Evolutionary conservation across 1,284 basidiomycete genomes (phyloP).

Genomic region (Amylostereum areolatum): DNA sequence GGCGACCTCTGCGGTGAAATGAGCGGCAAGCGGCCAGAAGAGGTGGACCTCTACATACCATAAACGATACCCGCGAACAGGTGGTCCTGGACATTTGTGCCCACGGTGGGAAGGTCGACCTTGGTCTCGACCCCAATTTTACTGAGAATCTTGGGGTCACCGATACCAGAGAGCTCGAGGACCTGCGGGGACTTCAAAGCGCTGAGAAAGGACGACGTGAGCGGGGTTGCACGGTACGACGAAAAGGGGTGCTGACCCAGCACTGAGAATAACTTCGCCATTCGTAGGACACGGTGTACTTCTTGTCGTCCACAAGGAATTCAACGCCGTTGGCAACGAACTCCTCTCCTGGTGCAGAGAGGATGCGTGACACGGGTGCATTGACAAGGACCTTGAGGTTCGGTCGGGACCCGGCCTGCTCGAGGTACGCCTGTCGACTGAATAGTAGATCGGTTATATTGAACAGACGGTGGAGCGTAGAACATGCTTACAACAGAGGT

Average conservation of each 20-base stretch:
- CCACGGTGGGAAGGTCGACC: constrained; percentile 33
- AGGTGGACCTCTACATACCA: too few relatives aligned
- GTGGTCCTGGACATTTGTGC: constrained; percentile 37
- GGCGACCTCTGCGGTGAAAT: too few relatives aligned
- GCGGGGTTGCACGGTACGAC: not conserved
- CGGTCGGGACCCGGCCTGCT: constrained; percentile 12
- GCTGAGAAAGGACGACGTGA: constrained; percentile 3
- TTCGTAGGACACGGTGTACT: constrained; percentile 21
- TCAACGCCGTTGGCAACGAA: constrained; percentile 23
- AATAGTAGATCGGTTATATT: too few relatives aligned
- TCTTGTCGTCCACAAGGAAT: constrained; percentile 17
- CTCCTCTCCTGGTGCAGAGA: not conserved
- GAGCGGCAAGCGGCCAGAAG: not conserved
- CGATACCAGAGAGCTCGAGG: constrained; percentile 34
- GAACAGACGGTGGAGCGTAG: too few relatives aligned
- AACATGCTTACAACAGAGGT: too few relatives aligned
- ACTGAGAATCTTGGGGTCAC: constrained; percentile 25
- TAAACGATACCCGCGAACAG: not conserved
- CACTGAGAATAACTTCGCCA: constrained; percentile 27
- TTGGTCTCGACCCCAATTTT: constrained; percentile 25
- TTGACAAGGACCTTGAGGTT: constrained; percentile 17
- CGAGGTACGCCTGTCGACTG: not conserved
- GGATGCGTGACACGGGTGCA: constrained; percentile 11
- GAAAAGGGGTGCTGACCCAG: constrained; percentile 11
- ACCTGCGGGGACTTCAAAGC: constrained; percentile 34